Conservation (phyloP, 371 early-diverging fungal species). For the Mucor mucedo region DNA sequence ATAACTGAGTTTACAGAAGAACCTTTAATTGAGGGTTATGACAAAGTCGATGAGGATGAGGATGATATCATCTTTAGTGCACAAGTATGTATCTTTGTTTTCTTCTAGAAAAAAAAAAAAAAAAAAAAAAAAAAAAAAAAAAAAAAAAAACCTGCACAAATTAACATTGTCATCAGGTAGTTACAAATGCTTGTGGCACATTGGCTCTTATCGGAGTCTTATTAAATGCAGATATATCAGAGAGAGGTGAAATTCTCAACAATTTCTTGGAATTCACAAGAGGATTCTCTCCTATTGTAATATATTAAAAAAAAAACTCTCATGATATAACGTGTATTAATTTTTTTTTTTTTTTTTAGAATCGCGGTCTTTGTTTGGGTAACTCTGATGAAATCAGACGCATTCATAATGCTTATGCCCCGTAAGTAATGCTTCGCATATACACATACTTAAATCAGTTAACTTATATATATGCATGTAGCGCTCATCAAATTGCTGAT, state of each 20-base stretch:
- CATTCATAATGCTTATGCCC: conserved; percentile 18
- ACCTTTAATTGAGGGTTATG: background rate
- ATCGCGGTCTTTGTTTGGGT: conserved; percentile 26
- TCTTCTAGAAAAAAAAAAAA: background rate
- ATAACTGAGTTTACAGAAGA: conserved; percentile 19
- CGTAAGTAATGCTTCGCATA: conserved; percentile 12
- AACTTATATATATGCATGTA: background rate
- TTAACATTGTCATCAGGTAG: conserved; percentile 13
- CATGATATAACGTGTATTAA: too few relatives aligned
- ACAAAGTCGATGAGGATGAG: background rate
- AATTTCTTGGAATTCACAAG: conserved; percentile 18
- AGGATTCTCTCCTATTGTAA: conserved; percentile 20
- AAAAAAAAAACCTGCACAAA: background rate
- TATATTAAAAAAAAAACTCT: background rate
- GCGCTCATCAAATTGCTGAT: background rate
- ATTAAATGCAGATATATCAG: conserved; percentile 15
- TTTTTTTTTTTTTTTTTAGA: conserved; percentile 2
- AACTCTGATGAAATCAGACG: conserved; percentile 2
- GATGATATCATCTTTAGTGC: conserved; percentile 16
- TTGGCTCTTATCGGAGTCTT: conserved; percentile 25
- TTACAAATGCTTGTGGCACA: conserved; percentile 25
- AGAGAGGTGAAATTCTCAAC: conserved; percentile 16
- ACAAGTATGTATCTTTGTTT: conserved; percentile 11
- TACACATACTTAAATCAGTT: background rate
- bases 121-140: background rate